Evolutionary conservation across 306 rosid species (phyloP), one percentile per base, ranked within the genome.

Genomic region (Quercus mongolica): DNA sequence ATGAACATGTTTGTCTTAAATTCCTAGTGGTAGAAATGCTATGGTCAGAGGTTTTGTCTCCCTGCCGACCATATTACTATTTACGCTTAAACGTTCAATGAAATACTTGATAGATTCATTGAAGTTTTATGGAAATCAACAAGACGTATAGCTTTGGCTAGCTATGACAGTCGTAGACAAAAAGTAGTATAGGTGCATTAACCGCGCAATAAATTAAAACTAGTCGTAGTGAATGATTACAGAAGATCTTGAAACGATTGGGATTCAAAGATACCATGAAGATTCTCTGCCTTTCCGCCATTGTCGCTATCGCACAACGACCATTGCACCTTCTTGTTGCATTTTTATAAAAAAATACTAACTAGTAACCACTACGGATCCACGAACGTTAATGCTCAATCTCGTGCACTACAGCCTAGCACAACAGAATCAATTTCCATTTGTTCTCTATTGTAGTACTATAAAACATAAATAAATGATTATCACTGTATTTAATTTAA

Each of bases 381-480:
- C 6, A 18, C 52, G 25, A 35, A 14, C 5, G 59, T 33, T 51
- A 25, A 49, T 49, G 54, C 54, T 49, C 46, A 41, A 41, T 8
- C 49, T 57, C 74, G 75, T 77, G 76, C 77, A 44, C 81, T 59
- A 56, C 79, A 65, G 79, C 74, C 51, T 69, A 74, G 80, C 76
- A 59, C 84, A 75, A 75, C 65, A 69, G 76, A 75, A 70, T 28
- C 74, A 41, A 74, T 74, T 83, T 71, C 83, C 26, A 20, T 78
- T 38, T 69, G 64, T 56, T 33, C 31, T 26, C 23, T 13, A 4
- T 44, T 41, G 11, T 41, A 8, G 30, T 56, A 49, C 38, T 25
- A 14, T 72, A 19, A 49, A 49, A 49, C 11, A 14, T 62, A 19
- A 61, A 4, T 15, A 10, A 61, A 2, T 15, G 17, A 21, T 77